Conservation (phyloP, 768 basidiomycete species). For the Paxillus rubicundulus region DNA sequence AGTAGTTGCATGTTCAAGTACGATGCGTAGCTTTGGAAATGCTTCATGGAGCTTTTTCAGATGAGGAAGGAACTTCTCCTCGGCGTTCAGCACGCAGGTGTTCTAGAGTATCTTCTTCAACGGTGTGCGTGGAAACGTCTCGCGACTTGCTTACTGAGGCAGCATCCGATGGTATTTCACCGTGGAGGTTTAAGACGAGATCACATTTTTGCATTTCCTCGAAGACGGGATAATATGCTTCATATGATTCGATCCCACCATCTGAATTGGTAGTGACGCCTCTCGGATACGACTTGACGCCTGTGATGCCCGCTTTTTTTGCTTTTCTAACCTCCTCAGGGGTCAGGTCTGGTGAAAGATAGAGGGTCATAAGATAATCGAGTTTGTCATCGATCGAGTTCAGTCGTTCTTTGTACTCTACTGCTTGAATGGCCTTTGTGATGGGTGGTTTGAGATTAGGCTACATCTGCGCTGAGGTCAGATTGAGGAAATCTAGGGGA, state of each 20-base stretch:
- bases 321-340: slow-evolving; percentile 90
- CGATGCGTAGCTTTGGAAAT: slow-evolving; percentile 91
- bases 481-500: slow-evolving; percentile 7
- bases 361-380: slow-evolving; percentile 94
- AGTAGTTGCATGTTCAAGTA: slow-evolving; percentile 96
- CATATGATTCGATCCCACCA: slow-evolving; percentile 94
- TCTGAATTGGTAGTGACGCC: slow-evolving; percentile 98
- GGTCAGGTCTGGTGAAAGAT: slow-evolving; percentile 88
- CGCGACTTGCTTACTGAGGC: slow-evolving; percentile 40
- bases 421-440: slow-evolving; percentile 73
- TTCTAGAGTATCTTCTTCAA: slow-evolving; percentile 48
- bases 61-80: slow-evolving; percentile 85
- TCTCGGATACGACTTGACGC: slow-evolving; percentile 95
- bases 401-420: slow-evolving; percentile 76
- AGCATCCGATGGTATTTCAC: slow-evolving; percentile 91
- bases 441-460: slow-evolving; percentile 93
- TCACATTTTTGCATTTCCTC: slow-evolving; percentile 89
- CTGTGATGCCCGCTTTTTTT: slow-evolving; percentile 74
- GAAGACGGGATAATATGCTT: slow-evolving; percentile 90
- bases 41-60: slow-evolving; percentile 73
- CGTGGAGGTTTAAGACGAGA: slow-evolving; percentile 96
- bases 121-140: not conserved
- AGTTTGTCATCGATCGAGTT: slow-evolving; percentile 71
- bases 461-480: slow-evolving; percentile 39
- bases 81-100: slow-evolving; percentile 91